Conservation (phyloP, 2,329 filamentous ascomycete genomes). For the Aspergillus ruber region DNA sequence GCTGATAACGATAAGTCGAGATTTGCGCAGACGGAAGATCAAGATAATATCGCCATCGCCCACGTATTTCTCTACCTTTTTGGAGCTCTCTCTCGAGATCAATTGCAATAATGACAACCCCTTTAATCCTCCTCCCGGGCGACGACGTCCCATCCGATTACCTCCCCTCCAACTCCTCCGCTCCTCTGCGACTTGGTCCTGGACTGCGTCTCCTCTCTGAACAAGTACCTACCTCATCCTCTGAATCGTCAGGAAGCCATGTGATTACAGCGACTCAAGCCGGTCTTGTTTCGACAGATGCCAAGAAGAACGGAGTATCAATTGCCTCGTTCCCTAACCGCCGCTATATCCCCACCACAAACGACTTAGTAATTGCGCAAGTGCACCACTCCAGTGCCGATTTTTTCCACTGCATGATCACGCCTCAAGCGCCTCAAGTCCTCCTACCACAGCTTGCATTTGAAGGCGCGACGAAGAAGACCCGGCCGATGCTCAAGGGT, state of each 20-base stretch:
- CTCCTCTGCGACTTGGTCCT: slow-evolving; percentile 71
- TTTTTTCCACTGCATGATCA: slow-evolving; percentile 71
- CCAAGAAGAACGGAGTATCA: slow-evolving; percentile 33
- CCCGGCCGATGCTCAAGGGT: slow-evolving; percentile 65
- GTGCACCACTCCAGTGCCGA: slow-evolving; percentile 70
- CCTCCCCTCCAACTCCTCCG: slow-evolving; percentile 60
- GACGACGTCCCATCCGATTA: slow-evolving; percentile 61
- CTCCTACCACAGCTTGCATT: slow-evolving; percentile 85
- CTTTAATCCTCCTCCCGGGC: slow-evolving; percentile 72
- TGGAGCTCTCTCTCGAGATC: not conserved
- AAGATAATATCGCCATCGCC: not conserved
- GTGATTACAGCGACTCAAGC: slow-evolving; percentile 28
- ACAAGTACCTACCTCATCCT: slow-evolving; percentile 63
- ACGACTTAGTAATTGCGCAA: slow-evolving; percentile 84
- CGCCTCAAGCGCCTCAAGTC: slow-evolving; percentile 56
- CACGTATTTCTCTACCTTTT: slow-evolving; percentile 3
- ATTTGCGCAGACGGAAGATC: not conserved
- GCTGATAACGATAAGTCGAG: slow-evolving; percentile 19
- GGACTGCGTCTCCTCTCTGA: slow-evolving; percentile 76
- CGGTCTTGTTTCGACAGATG: slow-evolving; percentile 32
- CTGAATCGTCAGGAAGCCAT: slow-evolving; percentile 44
- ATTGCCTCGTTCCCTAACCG: slow-evolving; percentile 32
- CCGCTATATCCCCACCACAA: slow-evolving; percentile 71
- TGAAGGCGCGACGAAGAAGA: slow-evolving; percentile 87
- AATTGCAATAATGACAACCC: slow-evolving; percentile 45